These are phyloP conservation scores for Saccharomycopsis schoenii DNA, from an alignment of 805 yeast genomes.

Conservation along the genomic window DNA sequence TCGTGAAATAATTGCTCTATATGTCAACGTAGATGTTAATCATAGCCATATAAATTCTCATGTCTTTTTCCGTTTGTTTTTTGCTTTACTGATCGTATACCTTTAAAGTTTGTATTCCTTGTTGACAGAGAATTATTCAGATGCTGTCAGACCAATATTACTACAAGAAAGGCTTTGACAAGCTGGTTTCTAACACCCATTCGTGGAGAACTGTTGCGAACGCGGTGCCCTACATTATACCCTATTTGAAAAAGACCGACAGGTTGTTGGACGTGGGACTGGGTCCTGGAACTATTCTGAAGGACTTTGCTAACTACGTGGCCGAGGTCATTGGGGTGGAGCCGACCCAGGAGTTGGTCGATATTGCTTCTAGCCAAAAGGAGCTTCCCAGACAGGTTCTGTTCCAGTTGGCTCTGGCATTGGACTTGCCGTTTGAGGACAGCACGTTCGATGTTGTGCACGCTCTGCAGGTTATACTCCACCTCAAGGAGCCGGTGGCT, in stretches of 20 bases:
- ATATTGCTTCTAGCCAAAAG: slow-evolving; percentile 21
- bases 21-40: too few species aligned
- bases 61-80: too few species aligned
- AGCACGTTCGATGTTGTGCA: slow-evolving; percentile 31
- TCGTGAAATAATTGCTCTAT: too few species aligned
- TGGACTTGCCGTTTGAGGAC: slow-evolving; percentile 27
- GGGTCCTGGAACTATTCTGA: slow-evolving; percentile 35
- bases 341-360: slow-evolving; percentile 25
- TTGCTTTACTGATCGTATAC: background rate
- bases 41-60: too few species aligned
- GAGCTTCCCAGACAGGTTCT: slow-evolving; percentile 17
- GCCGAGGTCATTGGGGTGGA: slow-evolving; percentile 29
- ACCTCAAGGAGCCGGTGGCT: slow-evolving; percentile 26
- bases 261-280: slow-evolving; percentile 33
- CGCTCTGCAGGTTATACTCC: slow-evolving; percentile 32
- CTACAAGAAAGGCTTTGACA: slow-evolving; percentile 23
- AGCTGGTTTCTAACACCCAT: slow-evolving; percentile 25
- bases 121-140: too few species aligned
- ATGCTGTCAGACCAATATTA: slow-evolving; percentile 20
- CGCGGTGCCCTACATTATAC: slow-evolving; percentile 24
- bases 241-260: slow-evolving; percentile 23
- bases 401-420: slow-evolving; percentile 26
- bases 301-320: slow-evolving; percentile 27
- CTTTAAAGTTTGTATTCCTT: too few species aligned
- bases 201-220: slow-evolving; percentile 28